These are phyloP conservation scores for Dalbergia cultrata DNA, from an alignment of 306 rosid species.

Conservation along the genomic window DNA sequence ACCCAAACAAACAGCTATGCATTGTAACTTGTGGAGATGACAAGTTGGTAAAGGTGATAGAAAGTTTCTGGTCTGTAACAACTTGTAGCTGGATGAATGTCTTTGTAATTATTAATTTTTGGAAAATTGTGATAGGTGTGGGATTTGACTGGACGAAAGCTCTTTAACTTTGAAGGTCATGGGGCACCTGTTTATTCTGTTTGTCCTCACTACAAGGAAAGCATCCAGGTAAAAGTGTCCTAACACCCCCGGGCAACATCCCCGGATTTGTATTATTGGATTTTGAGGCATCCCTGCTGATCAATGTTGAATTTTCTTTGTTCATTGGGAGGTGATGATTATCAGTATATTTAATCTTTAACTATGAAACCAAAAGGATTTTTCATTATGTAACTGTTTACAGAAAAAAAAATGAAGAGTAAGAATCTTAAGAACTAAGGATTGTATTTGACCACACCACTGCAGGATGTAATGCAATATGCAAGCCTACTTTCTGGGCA, in stretches of 20 bases:
- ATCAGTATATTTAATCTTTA: neutral
- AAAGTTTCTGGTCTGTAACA: neutral
- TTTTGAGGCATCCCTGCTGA: conserved; percentile 11
- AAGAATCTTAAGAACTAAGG: too few species aligned
- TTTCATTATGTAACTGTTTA: neutral
- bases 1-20: conserved; percentile 60
- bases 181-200: conserved; percentile 80
- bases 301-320: conserved; percentile 17
- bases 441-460: conserved; percentile 8
- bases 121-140: conserved; percentile 66
- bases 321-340: conserved; percentile 4
- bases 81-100: conserved; percentile 26
- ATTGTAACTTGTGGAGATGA: conserved; percentile 87
- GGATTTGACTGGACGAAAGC: conserved; percentile 69
- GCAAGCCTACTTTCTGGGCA: conserved; percentile 5
- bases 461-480: conserved; percentile 4
- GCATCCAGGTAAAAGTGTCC: conserved; percentile 58
- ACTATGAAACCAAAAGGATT: conserved; percentile 5
- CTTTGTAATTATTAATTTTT: conserved; percentile 12
- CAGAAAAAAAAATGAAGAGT: too few species aligned
- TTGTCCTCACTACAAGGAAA: conserved; percentile 78
- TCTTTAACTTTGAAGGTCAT: conserved; percentile 77
- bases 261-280: conserved; percentile 19
- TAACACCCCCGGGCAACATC: neutral
- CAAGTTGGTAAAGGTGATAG: conserved; percentile 71